phyloP scores from a whole-genome alignment of 495 filamentous ascomycete genomes.

The Mytilinidion resinicola region DNA sequence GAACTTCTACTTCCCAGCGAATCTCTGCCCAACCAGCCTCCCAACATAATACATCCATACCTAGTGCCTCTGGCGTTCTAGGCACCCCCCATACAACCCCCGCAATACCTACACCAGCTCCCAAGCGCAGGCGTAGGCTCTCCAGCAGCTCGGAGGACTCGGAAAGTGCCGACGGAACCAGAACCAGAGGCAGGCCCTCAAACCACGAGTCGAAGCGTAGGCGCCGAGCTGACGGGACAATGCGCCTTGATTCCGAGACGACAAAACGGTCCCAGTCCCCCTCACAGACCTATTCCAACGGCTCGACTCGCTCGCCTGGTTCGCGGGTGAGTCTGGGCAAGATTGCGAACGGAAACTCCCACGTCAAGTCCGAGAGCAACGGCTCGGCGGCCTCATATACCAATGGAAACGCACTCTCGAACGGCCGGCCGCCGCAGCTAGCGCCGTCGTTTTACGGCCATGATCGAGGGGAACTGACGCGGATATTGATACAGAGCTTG shows the following conservation, averaged over 20 bases:
- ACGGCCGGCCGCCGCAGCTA: conserved; percentile 29
- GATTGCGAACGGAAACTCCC: conserved; percentile 47
- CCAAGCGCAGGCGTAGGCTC: conserved; percentile 32
- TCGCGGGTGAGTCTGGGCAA: conserved; percentile 16
- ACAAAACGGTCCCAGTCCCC: conserved; percentile 41
- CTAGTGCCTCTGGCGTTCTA: conserved; percentile 9
- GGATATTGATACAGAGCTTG: conserved; percentile 87
- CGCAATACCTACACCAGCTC: conserved; percentile 29
- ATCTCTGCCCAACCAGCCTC: conserved; percentile 33
- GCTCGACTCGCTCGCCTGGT: conserved; percentile 30
- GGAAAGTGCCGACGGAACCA: conserved; percentile 23
- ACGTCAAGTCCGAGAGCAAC: conserved; percentile 29
- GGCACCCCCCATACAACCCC: conserved; percentile 9
- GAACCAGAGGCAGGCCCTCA: conserved; percentile 37
- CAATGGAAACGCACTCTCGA: conserved; percentile 42
- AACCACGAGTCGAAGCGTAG: conserved; percentile 53
- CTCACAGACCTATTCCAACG: conserved; percentile 34
- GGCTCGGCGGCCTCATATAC: conserved; percentile 30
- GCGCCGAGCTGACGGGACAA: conserved; percentile 50
- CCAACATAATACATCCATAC: background rate
- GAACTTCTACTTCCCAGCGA: conserved; percentile 35
- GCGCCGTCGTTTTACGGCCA: conserved; percentile 63
- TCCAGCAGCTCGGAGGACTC: conserved; percentile 16
- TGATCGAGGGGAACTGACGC: conserved; percentile 85
- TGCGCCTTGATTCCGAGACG: conserved; percentile 52